phyloP scores from a whole-genome alignment of 805 yeast species.

The Candida taoyuanica region DNA sequence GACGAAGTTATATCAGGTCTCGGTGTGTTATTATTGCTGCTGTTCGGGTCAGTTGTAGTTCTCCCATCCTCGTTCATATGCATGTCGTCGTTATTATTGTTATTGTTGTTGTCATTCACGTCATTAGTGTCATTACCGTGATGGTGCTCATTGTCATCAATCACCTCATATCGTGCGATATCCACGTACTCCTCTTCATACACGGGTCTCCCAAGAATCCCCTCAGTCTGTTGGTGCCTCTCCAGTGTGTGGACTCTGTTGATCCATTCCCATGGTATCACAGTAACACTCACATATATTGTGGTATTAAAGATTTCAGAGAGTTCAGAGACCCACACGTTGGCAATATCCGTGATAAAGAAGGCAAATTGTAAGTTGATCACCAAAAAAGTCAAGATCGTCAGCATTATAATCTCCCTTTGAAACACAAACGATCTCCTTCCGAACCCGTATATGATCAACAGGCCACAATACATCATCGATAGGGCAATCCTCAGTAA shows the following conservation, averaged over 20 bases:
- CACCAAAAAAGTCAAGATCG: constrained; percentile 49
- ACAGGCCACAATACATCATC: constrained; percentile 60
- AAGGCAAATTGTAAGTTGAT: constrained; percentile 61
- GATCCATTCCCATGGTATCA: constrained; percentile 84
- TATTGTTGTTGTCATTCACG: constrained; percentile 1
- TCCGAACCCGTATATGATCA: constrained; percentile 46
- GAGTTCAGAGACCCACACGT: constrained; percentile 68
- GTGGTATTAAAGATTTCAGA: constrained; percentile 72
- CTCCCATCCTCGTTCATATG: constrained; percentile 1
- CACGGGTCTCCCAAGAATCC: constrained; percentile 69
- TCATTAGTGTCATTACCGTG: constrained; percentile 8
- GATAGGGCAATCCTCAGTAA: constrained; percentile 68
- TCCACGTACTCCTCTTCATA: constrained; percentile 56
- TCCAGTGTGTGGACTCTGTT: constrained; percentile 57
- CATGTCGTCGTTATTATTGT: background rate
- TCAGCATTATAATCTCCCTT: constrained; percentile 47
- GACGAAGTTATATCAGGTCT: background rate
- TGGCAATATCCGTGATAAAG: constrained; percentile 72
- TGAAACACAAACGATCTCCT: constrained; percentile 50
- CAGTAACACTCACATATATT: constrained; percentile 65
- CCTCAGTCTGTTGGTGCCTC: constrained; percentile 58
- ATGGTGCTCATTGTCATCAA: constrained; percentile 20
- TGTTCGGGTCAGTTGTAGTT: background rate
- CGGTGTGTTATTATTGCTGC: background rate
- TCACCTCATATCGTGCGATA: constrained; percentile 20